Conservation (phyloP, 495 filamentous ascomycete genomes). For the Trypethelium eluteriae region DNA sequence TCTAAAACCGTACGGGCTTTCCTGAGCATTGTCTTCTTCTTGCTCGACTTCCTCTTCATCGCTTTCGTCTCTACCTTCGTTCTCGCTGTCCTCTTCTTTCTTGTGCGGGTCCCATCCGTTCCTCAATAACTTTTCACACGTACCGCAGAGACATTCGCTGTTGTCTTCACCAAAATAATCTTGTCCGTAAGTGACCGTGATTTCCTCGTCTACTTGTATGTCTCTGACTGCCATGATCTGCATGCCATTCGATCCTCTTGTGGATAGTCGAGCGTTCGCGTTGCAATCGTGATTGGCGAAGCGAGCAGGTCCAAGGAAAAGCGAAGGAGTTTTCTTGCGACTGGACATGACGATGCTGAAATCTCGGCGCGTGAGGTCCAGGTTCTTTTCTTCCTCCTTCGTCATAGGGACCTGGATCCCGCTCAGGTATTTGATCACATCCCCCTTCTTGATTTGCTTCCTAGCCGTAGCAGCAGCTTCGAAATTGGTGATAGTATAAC, state of each 20-base stretch:
- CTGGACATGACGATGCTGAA: constrained; percentile 95
- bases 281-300: constrained; percentile 97
- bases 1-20: neutral
- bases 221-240: constrained; percentile 71
- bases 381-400: constrained; percentile 73
- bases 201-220: constrained; percentile 83
- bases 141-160: constrained; percentile 85
- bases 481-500: constrained; percentile 82
- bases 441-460: constrained; percentile 64
- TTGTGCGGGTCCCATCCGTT: constrained; percentile 67
- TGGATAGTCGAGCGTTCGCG: constrained; percentile 80
- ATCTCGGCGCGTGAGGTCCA: constrained; percentile 72
- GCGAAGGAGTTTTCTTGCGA: constrained; percentile 73
- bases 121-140: constrained; percentile 64
- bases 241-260: constrained; percentile 75
- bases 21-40: constrained; percentile 9
- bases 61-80: constrained; percentile 23
- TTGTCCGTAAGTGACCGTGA: constrained; percentile 90
- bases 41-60: constrained; percentile 18
- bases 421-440: constrained; percentile 80
- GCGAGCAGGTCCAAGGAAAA: constrained; percentile 89
- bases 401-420: constrained; percentile 88
- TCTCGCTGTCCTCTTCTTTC: constrained; percentile 18
- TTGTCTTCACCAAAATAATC: constrained; percentile 95
- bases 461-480: constrained; percentile 86